Base-by-base conservation (phyloP, 805 yeast species). In the Yarrowia sp. region DNA sequence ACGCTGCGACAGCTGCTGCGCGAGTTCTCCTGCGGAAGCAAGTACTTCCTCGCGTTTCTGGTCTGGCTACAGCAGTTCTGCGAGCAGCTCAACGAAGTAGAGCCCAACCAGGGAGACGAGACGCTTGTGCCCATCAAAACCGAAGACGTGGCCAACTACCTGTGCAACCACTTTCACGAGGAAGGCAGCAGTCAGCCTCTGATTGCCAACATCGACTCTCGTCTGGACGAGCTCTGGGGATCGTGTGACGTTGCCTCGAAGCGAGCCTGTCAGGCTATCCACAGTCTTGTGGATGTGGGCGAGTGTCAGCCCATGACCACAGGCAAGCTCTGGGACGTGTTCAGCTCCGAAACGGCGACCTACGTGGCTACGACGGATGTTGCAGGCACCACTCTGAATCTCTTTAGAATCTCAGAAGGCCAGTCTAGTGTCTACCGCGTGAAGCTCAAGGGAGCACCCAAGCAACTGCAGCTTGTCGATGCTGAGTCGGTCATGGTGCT, bases 11-110 rank as follows among this genome's bases (percentile, higher is more conserved):
- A 38, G 10, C 47, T 55, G 25, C 29, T 55, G 12, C 27, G 38
- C 1, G 61, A 55, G n/a, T 55, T 55, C 16, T n/a, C 22, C 14
- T 39, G 61, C n/a, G 6, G 27, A 5, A 55, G 47, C 31, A 55
- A 55, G 38, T 55, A 55, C 29, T 55, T 55, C 14, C 13, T 55
- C 9, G 35, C 61, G 4, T 55, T 55, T 8, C 25, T 55, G 12
- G 61, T 55, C 2, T 55, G 61, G 61, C n/a, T 55, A 3, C 61
- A 55, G n/a, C 47, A 38, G n/a, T 38, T 55, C 9, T 55, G 46
- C 10, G 61, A 55, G 13, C 35, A 38, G 25, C 46, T 55, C n/a
- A 55, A 27, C 14, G 61, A 55, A 13, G 61, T 55, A 47, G 61
- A 55, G 9, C 46, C 61, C 16, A 39, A 39, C 38, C 61, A 55